Conservation (phyloP, 495 filamentous ascomycete species). For the Daldinia vernicosa region DNA sequence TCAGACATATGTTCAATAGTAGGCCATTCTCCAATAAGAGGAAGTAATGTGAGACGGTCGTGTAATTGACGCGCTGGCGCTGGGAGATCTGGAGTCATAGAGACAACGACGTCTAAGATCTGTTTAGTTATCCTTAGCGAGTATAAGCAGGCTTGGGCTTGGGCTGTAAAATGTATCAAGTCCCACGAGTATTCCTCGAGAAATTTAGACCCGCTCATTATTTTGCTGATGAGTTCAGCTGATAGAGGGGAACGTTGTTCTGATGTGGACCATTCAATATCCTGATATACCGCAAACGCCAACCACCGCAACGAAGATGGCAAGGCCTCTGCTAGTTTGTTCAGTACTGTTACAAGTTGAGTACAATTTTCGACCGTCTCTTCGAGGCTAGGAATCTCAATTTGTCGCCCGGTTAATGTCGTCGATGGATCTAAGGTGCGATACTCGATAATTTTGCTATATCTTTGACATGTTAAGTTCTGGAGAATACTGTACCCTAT, state of each 20-base stretch:
- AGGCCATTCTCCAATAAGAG: constrained; percentile 43
- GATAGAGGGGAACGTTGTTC: constrained; percentile 33
- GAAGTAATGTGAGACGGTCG: constrained; percentile 29
- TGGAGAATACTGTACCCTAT: constrained; percentile 70
- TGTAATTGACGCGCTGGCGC: constrained; percentile 25
- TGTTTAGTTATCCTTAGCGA: constrained; percentile 73
- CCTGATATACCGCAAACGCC: constrained; percentile 53
- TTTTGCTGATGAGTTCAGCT: constrained; percentile 17
- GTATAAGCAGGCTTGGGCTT: constrained; percentile 70
- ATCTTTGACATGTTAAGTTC: constrained; percentile 40
- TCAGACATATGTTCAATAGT: constrained; percentile 33
- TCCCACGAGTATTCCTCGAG: constrained; percentile 59
- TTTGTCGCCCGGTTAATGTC: constrained; percentile 44
- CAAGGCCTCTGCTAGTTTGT: constrained; percentile 16
- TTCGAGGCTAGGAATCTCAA: constrained; percentile 34
- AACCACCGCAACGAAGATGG: constrained; percentile 45
- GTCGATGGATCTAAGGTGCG: constrained; percentile 51
- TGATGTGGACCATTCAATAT: constrained; percentile 49
- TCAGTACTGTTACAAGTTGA: constrained; percentile 27
- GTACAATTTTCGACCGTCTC: constrained; percentile 37
- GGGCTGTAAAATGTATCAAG: constrained; percentile 69
- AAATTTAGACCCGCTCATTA: constrained; percentile 12
- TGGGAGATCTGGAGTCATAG: constrained; percentile 25
- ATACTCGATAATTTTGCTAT: constrained; percentile 55
- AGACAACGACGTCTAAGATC: constrained; percentile 50